Evolutionary conservation across 2,329 filamentous ascomycete genomes (phyloP), one percentile per base, ranked within the genome.

Genomic region (Trichoderma koningii): DNA sequence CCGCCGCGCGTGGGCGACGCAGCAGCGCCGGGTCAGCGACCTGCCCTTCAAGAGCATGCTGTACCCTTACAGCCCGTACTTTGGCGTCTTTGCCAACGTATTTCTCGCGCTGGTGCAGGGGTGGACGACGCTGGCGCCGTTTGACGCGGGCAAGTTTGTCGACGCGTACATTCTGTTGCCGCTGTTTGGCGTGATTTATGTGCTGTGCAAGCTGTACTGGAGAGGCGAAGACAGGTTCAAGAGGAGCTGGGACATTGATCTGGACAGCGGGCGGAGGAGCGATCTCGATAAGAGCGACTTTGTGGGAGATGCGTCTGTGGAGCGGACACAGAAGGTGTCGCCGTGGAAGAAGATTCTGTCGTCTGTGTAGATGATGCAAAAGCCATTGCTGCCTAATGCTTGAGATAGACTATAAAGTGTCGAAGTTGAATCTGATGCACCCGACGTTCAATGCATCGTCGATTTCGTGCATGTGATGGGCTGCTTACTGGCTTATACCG

Each of bases 101-200:
- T 87, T 88, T 69, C 74, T 89, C 26, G 83, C 85, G 0, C 72
- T 89, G 0, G 79, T 89, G 2, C 85, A 88, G 71, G 86, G 86
- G 3, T 88, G 85, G 85, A 82, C 84, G 5, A 85, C 81, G 0
- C 75, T 88, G 5, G 79, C 81, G 2, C 86, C 86, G 0, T 89
- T 87, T 67, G 73, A 83, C 45, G 83, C 82, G 0, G 84, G 81
- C 5, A 76, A 79, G n/a, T 88, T 89, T 69, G 85, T 89, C 12
- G 85, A 87, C 69, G 85, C 86, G 0, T 89, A 89, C 69, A 84
- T 89, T 63, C 73, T 89, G 26, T 71, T 89, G 34, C 85, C 85
- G 2, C 74, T 89, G 0, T 89, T 88, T 68, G 80, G 77, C 1
- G 65, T 88, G 48, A 87, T 88, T 17, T 88, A 84, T 68, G 66